Evolutionary conservation across 176 grass and related monocot species (phyloP), one percentile per base, ranked within the genome.

Genomic region (Cenchrus fungigraminus): DNA sequence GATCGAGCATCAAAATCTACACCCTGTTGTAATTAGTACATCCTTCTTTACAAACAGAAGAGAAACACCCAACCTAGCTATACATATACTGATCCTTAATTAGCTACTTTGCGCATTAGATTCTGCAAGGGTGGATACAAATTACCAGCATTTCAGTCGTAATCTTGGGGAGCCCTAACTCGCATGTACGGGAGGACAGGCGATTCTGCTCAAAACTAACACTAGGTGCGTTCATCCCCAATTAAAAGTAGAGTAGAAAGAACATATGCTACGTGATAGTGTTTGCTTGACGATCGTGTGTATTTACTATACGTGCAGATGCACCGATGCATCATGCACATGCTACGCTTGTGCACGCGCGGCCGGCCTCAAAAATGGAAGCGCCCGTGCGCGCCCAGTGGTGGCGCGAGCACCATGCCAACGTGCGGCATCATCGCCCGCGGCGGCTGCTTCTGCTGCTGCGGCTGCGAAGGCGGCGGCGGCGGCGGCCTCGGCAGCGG

Each of bases 331-430:
- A 42, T n/a, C 45, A 37, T 55, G 71, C 71, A 65, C 51, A 40
- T 32, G 62, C 10, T 55, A 29, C 13, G 1, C 12, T 5, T 20
- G 13, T 25, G 6, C 37, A 46, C n/a, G 60, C 13, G 19, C 16
- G 78, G 22, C 52, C 63, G 78, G 50, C 75, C 72, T 92, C 73
- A 95, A 90, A 88, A 95, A 68, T 74, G 81, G 84, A 83, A 93
- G 67, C 71, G 80, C 70, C 88, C 88, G 9, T 79, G 88, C 56
- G 83, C 74, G 34, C 44, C 82, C 43, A 68, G n/a, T 22, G 83
- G 75, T 40, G 45, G 31, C 64, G 86, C 71, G 65, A 85, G 73
- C 74, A 80, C 40, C 89, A 82, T 84, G 58, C 79, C 80, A 49
- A 68, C 81, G 51, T 57, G 80, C 60, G 58, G 81, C 57, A 22